Conservation (phyloP, 306 rosid species). For the Nissolia schottii region DNA sequence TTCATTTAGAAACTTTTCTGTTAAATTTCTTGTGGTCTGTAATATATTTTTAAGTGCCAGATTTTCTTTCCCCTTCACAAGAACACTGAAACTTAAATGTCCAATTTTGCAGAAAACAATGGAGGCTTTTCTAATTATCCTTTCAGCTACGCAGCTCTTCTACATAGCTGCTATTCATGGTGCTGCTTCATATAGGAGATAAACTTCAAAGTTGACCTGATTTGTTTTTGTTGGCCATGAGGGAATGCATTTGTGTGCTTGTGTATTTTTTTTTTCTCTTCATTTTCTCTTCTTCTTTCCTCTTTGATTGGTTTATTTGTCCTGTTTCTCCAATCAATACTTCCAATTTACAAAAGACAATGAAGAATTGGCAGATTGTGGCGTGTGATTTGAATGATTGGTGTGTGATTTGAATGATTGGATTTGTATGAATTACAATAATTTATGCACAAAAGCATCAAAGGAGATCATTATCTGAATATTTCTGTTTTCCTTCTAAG, state of each 20-base stretch:
- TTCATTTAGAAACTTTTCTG: background rate
- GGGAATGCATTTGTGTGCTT: conserved; percentile 8
- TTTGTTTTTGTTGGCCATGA: background rate
- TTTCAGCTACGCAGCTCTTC: conserved; percentile 76
- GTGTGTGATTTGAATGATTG: conserved; percentile 33
- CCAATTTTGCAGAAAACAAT: conserved; percentile 66
- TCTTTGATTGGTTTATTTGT: background rate
- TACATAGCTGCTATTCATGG: conserved; percentile 67
- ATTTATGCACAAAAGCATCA: background rate
- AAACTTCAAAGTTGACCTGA: background rate
- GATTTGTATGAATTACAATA: conserved; percentile 29
- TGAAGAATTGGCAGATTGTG: conserved; percentile 13
- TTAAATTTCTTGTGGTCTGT: background rate
- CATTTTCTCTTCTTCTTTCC: background rate
- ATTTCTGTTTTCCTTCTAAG: background rate
- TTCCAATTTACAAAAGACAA: background rate
- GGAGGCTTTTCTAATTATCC: conserved; percentile 89
- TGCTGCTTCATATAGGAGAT: conserved; percentile 29
- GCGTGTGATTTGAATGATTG: conserved; percentile 34
- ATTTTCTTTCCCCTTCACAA: background rate
- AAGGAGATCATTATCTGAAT: background rate
- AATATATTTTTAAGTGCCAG: background rate
- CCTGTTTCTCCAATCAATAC: background rate
- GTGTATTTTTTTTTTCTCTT: background rate
- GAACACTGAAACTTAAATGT: conserved; percentile 18